These are phyloP conservation scores for Pseudogymnoascus sp. DNA, from an alignment of 2,329 filamentous ascomycete genomes.

Conservation along the genomic window DNA sequence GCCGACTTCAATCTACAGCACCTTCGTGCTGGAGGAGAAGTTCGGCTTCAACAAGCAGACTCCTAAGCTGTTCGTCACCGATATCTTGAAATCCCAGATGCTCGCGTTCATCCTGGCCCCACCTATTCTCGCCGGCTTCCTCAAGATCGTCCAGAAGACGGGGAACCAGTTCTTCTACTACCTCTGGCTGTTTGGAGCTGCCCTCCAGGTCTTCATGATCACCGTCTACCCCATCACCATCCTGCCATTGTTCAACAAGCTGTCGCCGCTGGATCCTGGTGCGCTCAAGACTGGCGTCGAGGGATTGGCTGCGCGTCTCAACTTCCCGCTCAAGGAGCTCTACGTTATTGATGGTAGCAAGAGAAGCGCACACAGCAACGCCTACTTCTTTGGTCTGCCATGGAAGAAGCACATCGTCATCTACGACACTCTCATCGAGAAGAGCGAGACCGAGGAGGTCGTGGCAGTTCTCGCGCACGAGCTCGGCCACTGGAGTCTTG, in stretches of 20 bases:
- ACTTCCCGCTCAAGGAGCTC: conserved; percentile 87
- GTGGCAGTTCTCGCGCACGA: conserved; percentile 93
- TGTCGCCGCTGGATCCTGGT: conserved; percentile 83
- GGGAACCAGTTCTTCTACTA: conserved; percentile 97
- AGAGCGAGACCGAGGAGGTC: conserved; percentile 85
- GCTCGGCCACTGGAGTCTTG: conserved; percentile 92
- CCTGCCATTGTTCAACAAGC: conserved; percentile 94
- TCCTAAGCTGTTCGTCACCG: conserved; percentile 73
- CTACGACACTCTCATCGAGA: conserved; percentile 95
- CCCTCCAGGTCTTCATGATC: conserved; percentile 86
- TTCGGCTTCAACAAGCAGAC: conserved; percentile 99
- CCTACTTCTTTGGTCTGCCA: conserved; percentile 92
- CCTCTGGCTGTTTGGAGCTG: conserved; percentile 86
- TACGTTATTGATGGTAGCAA: conserved; percentile 93
- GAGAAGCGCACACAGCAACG: conserved; percentile 80
- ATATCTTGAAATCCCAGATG: conserved; percentile 85
- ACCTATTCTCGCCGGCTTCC: conserved; percentile 83
- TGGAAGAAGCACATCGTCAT: conserved; percentile 99
- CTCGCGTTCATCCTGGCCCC: conserved; percentile 72
- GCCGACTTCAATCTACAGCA: conserved; percentile 81
- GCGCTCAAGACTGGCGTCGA: conserved; percentile 84
- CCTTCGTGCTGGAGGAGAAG: conserved; percentile 91
- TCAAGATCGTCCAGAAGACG: conserved; percentile 89
- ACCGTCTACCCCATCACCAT: conserved; percentile 94
- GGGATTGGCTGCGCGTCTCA: conserved; percentile 68